A percentile compares a stretch with the other conserved stretches of the same genome.
phyloP scores from a whole-genome alignment of 148 eudicot species.

The Rhododendron williamsianum region DNA sequence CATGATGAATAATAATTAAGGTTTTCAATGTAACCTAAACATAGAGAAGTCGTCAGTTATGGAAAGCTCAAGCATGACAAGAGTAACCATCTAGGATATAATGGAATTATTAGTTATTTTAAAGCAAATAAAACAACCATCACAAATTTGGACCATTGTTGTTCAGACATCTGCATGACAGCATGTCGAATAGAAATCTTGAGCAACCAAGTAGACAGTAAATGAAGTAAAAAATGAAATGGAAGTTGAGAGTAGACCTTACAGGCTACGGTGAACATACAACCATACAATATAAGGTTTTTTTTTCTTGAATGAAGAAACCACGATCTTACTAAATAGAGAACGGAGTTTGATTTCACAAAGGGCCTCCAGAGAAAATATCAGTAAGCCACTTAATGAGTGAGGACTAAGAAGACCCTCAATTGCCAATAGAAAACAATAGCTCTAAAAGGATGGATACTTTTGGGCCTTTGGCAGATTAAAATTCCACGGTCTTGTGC shows the following conservation, averaged over 20 bases:
- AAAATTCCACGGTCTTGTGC: too few relatives aligned
- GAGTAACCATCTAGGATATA: background rate
- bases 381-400: background rate
- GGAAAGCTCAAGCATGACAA: conserved; percentile 44
- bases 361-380: background rate
- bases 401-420: background rate
- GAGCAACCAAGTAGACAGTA: background rate
- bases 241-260: too few relatives aligned
- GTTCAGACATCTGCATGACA: background rate
- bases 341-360: too few relatives aligned
- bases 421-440: background rate
- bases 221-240: background rate
- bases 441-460: background rate
- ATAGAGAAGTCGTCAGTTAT: conserved; percentile 7
- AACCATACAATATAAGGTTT: too few relatives aligned
- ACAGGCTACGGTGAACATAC: too few relatives aligned
- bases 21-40: conserved; percentile 88
- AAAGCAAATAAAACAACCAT: too few relatives aligned
- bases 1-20: conserved; percentile 81
- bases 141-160: background rate
- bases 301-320: background rate
- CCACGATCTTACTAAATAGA: too few relatives aligned
- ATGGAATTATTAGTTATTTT: background rate
- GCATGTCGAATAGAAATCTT: background rate
- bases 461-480: background rate